A percentile compares a stretch with the other conserved stretches of the same genome.
These are phyloP conservation scores for Arbutus unedo DNA, from an alignment of 148 eudicot genomes.

Conservation along the genomic window DNA sequence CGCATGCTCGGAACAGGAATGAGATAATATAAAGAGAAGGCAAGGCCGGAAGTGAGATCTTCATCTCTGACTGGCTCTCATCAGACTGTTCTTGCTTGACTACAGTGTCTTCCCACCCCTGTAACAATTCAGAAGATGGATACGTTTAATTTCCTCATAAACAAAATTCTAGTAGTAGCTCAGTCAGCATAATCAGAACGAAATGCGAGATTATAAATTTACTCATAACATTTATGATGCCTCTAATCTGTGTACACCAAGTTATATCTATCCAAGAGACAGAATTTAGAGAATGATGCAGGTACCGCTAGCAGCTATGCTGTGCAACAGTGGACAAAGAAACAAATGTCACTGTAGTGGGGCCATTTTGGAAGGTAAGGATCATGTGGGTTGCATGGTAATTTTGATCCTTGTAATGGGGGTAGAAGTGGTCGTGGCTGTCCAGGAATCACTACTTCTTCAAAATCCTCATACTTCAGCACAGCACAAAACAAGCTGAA, in stretches of 20 bases:
- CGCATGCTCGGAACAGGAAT: constrained; percentile 82
- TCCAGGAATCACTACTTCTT: not conserved
- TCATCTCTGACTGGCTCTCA: constrained; percentile 75
- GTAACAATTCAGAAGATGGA: constrained; percentile 21
- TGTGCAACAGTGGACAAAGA: not conserved
- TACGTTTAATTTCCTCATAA: not conserved
- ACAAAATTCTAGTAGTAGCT: not conserved
- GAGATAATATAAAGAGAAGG: constrained; percentile 86
- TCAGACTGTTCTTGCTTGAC: constrained; percentile 77
- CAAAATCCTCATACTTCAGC: not conserved
- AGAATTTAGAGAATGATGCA: not conserved
- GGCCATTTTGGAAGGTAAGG: not conserved
- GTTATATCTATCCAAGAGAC: not conserved
- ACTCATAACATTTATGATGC: not conserved
- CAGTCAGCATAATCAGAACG: not conserved
- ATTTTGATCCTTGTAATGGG: not conserved
- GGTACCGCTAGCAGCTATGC: not conserved
- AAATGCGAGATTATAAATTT: not conserved
- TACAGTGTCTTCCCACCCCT: constrained; percentile 99
- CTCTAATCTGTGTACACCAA: not conserved
- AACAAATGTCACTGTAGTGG: too few species aligned
- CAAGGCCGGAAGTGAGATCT: constrained; percentile 83
- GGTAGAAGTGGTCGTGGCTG: not conserved
- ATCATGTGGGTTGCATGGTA: not conserved
- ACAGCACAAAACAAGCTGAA: not conserved